A percentile compares a stretch with the other conserved stretches of the same genome.
phyloP scores from a whole-genome alignment of 352 stramenopile genomes.

The Phytopythium litorale region DNA sequence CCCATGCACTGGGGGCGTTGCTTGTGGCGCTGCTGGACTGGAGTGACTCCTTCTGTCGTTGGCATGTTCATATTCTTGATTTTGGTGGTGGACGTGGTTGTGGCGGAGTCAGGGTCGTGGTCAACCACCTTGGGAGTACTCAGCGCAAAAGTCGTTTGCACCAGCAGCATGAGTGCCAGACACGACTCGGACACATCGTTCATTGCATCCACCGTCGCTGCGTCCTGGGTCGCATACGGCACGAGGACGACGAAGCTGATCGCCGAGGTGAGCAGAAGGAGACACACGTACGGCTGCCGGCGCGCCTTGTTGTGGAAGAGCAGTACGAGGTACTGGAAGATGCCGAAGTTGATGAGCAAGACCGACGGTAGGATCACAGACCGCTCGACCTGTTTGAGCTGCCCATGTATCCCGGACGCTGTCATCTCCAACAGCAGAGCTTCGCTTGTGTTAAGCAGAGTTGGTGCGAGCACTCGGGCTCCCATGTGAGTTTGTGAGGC shows the following conservation, averaged over 20 bases:
- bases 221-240: constrained; percentile 13
- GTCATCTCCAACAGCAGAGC: neutral
- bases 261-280: constrained; percentile 11
- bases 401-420: neutral
- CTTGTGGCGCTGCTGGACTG: too few relatives aligned
- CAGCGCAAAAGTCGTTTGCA: constrained; percentile 18
- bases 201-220: constrained; percentile 9
- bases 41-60: too few relatives aligned
- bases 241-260: constrained; percentile 15
- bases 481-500: neutral
- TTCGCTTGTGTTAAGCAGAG: neutral
- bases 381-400: constrained; percentile 8
- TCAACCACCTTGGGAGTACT: neutral
- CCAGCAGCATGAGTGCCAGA: constrained; percentile 23
- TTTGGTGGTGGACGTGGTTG: neutral
- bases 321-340: constrained; percentile 31
- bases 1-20: neutral
- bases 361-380: constrained; percentile 19
- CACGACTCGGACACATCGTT: constrained; percentile 32
- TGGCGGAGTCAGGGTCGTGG: neutral
- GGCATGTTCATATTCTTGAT: neutral
- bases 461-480: neutral
- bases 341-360: constrained; percentile 23
- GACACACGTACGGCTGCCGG: constrained; percentile 16
- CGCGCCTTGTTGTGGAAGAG: constrained; percentile 21